Evolutionary conservation across 805 yeast species (phyloP), one percentile per base, ranked within the genome.

Genomic region (Metschnikowia peoriensis): DNA sequence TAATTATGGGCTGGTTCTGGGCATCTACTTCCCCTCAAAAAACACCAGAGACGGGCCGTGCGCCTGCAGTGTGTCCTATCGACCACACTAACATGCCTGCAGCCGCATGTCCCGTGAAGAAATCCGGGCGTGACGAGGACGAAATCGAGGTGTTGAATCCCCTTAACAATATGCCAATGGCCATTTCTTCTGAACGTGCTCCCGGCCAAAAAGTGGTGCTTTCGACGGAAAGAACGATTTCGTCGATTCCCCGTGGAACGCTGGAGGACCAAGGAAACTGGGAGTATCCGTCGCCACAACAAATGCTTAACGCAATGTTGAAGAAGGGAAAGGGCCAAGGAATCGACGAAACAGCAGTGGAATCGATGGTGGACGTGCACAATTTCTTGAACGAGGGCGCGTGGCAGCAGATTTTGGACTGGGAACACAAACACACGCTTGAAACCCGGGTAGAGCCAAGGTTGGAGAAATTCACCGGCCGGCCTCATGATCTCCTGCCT

Each of bases 261-360:
- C 65, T 66, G 12, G 76, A 73, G 1, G 77, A 73, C 9, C 84
- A 83, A 55, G 96, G 96, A 1, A 83, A 85, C 45, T 94, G 99
- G 99, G 99, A 94, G 71, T 94, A 94, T 66, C 99, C 99, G 1
- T 89, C 97, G 2, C 99, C 99, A 0, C 99, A 94, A 71, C 99
- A 94, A 68, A 94, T 94, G 99, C 84, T 91, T 59, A 92, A 93
- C 64, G 99, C 99, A 11, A 93, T 94, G 98, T 73, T 91, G 28
- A 83, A 93, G 58, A 94, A 94, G 73, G 97, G 97, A 17, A 93
- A 94, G 64, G 85, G 81, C 2, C 87, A 89, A 43, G 96, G 86
- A 45, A 81, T 93, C 49, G 96, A 93, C 2, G 98, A 92, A 67
- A 97, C 90, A 57, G 97, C 97, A 1, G 97, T 94, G 4, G 97